Conservation (phyloP, 2,329 filamentous ascomycete species). For the Hyphodiscus sp. region DNA sequence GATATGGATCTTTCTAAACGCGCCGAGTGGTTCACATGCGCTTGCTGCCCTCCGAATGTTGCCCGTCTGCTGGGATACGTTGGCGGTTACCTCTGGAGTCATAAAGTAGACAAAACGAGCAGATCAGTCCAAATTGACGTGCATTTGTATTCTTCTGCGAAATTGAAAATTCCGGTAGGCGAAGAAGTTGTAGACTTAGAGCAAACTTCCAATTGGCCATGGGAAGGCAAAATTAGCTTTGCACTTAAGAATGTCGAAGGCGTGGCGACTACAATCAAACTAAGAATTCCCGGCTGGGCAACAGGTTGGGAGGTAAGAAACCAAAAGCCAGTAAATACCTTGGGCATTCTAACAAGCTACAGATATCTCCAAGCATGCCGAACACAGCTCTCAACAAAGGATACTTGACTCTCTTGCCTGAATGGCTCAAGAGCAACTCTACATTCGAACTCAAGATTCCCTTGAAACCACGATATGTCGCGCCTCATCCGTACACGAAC, state of each 20-base stretch:
- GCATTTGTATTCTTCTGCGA: slow-evolving; percentile 49
- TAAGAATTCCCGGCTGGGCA: slow-evolving; percentile 51
- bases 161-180: slow-evolving; percentile 34
- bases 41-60: slow-evolving; percentile 56
- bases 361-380: slow-evolving; percentile 13
- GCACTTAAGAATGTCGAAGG: slow-evolving; percentile 30
- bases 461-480: slow-evolving; percentile 41
- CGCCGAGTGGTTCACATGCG: slow-evolving; percentile 51
- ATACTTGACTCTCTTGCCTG: slow-evolving; percentile 41
- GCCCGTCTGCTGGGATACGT: slow-evolving; percentile 48
- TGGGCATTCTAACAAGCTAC: slow-evolving; percentile 17
- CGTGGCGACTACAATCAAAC: slow-evolving; percentile 35
- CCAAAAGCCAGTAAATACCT: neutral
- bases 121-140: slow-evolving; percentile 41
- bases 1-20: slow-evolving; percentile 42
- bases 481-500: slow-evolving; percentile 50
- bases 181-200: slow-evolving; percentile 35
- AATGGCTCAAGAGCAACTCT: slow-evolving; percentile 35
- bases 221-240: slow-evolving; percentile 46
- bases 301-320: slow-evolving; percentile 26
- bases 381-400: slow-evolving; percentile 34
- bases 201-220: slow-evolving; percentile 51
- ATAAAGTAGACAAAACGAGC: slow-evolving; percentile 25
- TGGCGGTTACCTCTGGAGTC: slow-evolving; percentile 50
- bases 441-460: slow-evolving; percentile 40